Conservation (phyloP, 495 filamentous ascomycete species). For the Parachaetomium inaequale region DNA sequence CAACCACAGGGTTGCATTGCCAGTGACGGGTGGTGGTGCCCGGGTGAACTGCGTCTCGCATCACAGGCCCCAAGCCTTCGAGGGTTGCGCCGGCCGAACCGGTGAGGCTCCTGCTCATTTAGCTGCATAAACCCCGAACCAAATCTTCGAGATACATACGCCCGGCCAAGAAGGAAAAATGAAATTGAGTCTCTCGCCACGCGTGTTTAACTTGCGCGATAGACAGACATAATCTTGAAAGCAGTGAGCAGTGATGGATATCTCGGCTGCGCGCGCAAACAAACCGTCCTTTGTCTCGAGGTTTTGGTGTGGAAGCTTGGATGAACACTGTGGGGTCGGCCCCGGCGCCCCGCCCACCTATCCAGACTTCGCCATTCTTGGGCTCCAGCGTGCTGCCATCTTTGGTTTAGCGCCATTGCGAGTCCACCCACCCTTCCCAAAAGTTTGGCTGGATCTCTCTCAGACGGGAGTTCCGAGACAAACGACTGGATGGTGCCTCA, state of each 20-base stretch:
- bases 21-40: conserved; percentile 7
- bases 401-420: neutral
- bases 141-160: neutral
- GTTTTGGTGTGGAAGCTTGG: neutral
- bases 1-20: conserved; percentile 16
- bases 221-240: neutral
- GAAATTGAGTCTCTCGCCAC: neutral
- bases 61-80: conserved; percentile 5
- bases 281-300: neutral
- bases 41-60: conserved; percentile 11
- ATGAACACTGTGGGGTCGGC: neutral
- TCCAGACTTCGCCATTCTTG: conserved; percentile 12
- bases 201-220: neutral
- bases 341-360: too few species aligned
- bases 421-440: neutral
- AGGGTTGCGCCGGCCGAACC: conserved; percentile 10
- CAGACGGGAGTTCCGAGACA: neutral
- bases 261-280: neutral
- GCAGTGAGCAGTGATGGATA: too few species aligned
- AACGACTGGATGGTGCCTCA: neutral
- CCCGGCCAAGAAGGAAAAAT: neutral
- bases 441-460: neutral
- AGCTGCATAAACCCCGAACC: neutral
- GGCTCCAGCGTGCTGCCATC: neutral
- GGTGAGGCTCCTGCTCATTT: conserved; percentile 7